Percentiles rank a stretch among this genome's conserved stretches.
Conservation (phyloP, 768 basidiomycete genomes). For the Lactarius psammicola region DNA sequence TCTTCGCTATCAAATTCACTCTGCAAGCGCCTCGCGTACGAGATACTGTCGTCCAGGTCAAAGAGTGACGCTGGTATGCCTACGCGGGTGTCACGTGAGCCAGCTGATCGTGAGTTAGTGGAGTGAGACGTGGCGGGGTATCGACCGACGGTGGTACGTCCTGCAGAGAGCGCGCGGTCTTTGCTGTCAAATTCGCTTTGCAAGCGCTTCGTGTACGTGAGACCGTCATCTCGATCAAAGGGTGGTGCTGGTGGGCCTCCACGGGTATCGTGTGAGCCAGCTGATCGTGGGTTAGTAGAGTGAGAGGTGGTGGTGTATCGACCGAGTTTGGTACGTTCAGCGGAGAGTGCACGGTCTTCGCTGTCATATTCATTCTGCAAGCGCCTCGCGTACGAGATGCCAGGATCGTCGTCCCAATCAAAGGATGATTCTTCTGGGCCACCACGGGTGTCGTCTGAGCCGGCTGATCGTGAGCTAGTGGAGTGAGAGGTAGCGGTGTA, state of each 20-base stretch:
- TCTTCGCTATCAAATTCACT: conserved; percentile 44
- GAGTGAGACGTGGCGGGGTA: not conserved
- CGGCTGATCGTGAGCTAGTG: not conserved
- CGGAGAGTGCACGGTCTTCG: conserved; percentile 42
- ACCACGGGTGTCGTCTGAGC: not conserved
- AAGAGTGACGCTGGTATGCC: not conserved
- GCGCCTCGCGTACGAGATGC: conserved; percentile 33
- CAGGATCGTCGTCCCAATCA: conserved; percentile 29
- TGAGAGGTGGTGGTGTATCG: not conserved
- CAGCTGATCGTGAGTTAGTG: not conserved
- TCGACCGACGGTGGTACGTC: conserved; percentile 28
- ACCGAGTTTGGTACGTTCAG: conserved; percentile 32
- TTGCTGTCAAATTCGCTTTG: conserved; percentile 45
- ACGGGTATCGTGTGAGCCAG: not conserved
- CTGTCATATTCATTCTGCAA: conserved; percentile 42
- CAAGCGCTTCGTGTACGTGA: conserved; percentile 33
- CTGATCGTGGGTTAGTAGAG: not conserved
- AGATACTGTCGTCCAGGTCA: conserved; percentile 27
- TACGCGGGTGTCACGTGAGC: not conserved
- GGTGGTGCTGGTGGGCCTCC: not conserved
- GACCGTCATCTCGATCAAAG: conserved; percentile 28
- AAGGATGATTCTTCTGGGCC: not conserved
- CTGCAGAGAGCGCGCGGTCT: conserved; percentile 37
- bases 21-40: conserved; percentile 38
- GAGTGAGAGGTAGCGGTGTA: not conserved